Evolutionary conservation across 1,284 basidiomycete species (phyloP), one percentile per base, ranked within the genome.

Genomic region (Pyrrhoderma noxium): DNA sequence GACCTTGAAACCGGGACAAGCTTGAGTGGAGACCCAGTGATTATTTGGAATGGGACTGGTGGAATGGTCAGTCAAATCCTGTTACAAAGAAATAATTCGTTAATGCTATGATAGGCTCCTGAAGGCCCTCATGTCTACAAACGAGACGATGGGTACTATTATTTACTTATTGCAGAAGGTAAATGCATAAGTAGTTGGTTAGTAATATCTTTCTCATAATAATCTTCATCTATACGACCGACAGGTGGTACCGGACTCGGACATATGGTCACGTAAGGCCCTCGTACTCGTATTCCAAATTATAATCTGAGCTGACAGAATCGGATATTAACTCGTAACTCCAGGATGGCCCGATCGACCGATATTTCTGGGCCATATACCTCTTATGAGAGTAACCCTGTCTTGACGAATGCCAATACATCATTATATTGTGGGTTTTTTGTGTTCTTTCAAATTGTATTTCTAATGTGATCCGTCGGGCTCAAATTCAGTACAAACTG

Each of bases 161-260:
- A 72, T 47, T 59, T 73, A 18, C 60, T 72, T 39, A 69, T 72
- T 50, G 71, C 71, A 11, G 70, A 73, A 66, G 70, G 69, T 66
- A 40, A 7, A 39, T 25, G n/a, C n/a, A n/a, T n/a, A n/a, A n/a
- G n/a, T n/a, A n/a, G n/a, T n/a, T n/a, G n/a, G n/a, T n/a, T n/a
- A n/a, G n/a, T n/a, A n/a, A n/a, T n/a, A n/a, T n/a, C n/a, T n/a
- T n/a, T n/a, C n/a, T n/a, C n/a, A n/a, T n/a, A n/a, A 11, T 7
- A 13, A 9, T 21, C 22, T 43, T 23, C 9, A 48, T 21, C 43
- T 25, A 19, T 22, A 37, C 31, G 5, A 16, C 31, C n/a, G 7
- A 14, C 25, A 63, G 61, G 64, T 18, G 64, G 63, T 22, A 65
- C 58, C 40, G 68, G 64, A 13, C 44, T 69, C 1, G 59, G 57